Evolutionary conservation across 2,329 filamentous ascomycete species (phyloP), one percentile per base, ranked within the genome.

Genomic region (Stagonosporopsis cucurbitacearum): DNA sequence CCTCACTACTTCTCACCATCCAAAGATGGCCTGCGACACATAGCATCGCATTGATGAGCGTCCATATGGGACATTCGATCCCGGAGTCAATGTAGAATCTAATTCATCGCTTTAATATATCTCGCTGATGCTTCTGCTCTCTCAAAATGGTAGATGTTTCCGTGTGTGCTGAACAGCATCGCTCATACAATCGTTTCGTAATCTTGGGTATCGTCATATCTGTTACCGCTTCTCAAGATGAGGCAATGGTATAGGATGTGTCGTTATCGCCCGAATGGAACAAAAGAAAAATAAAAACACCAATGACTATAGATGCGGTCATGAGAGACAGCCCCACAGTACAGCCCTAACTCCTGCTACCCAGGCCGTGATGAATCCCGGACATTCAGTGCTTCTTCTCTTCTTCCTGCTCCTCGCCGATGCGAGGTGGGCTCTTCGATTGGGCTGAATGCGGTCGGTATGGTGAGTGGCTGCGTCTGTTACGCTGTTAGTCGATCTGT

Each of bases 381-480:
- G 22, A 17, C 23, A 11, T 9, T 52, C 39, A 57, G 9, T 57
- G 44, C 33, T 44, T 47, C 39, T 52, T 57, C 49, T 57, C 54
- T 23, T 57, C 54, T 40, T 57, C 54, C 28, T 57, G 54, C 52
- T 75, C 74, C 6, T 71, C 70, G 26, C 75, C 75, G 30, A 77
- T 76, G 13, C 75, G 62, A 30, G 75, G 75, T 44, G 74, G 73
- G 30, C 68, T 73, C 65, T 71, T 75, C 11, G 70, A 72, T 23
- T 69, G 66, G 20, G 69, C 59, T 12, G 68, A 64, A 9, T 63
- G 57, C 4, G 67, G 66, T 25, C 70, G 66, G 55, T 69, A 75
- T 5, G 74, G 73, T 6, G 71, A 75, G 26, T 62, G 65, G 41
- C 72, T 75, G 39, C 73, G 64, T 51, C 73, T 75, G 58, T 25